A percentile compares a stretch with the other conserved stretches of the same genome.
These are phyloP conservation scores for Mycocentrospora acerina DNA, from an alignment of 2,329 filamentous ascomycete genomes.

Conservation along the genomic window DNA sequence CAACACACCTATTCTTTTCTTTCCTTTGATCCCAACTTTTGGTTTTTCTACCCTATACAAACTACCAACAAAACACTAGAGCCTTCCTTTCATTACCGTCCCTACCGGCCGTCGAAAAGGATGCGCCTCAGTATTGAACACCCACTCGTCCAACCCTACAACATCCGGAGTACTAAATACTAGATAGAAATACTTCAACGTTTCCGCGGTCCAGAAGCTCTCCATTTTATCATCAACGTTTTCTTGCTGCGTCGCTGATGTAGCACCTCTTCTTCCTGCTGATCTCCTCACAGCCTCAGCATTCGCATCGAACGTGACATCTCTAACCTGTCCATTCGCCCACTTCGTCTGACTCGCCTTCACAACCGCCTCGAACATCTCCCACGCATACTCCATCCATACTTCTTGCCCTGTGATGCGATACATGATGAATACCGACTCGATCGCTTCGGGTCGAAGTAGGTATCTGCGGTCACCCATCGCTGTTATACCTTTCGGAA, in stretches of 20 bases:
- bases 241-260: conserved; percentile 11
- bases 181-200: conserved; percentile 54
- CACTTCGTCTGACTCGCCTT: conserved; percentile 42
- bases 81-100: background rate
- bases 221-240: conserved; percentile 40
- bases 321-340: conserved; percentile 48
- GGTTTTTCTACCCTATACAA: no score
- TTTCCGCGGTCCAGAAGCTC: conserved; percentile 54
- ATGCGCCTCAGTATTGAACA: conserved; percentile 55
- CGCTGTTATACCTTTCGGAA: conserved; percentile 44
- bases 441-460: conserved; percentile 59
- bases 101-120: conserved; percentile 42
- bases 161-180: conserved; percentile 48
- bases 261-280: background rate
- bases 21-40: no score
- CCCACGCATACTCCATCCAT: conserved; percentile 49
- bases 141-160: conserved; percentile 51
- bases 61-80: no score
- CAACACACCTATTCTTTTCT: no score
- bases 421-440: conserved; percentile 62
- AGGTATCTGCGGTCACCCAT: conserved; percentile 48
- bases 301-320: conserved; percentile 45
- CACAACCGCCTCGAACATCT: conserved; percentile 50
- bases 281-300: background rate
- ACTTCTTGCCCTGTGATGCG: conserved; percentile 57